Conservation (phyloP, 2,329 filamentous ascomycete species). For the Rhexocercosporidium sp. region DNA sequence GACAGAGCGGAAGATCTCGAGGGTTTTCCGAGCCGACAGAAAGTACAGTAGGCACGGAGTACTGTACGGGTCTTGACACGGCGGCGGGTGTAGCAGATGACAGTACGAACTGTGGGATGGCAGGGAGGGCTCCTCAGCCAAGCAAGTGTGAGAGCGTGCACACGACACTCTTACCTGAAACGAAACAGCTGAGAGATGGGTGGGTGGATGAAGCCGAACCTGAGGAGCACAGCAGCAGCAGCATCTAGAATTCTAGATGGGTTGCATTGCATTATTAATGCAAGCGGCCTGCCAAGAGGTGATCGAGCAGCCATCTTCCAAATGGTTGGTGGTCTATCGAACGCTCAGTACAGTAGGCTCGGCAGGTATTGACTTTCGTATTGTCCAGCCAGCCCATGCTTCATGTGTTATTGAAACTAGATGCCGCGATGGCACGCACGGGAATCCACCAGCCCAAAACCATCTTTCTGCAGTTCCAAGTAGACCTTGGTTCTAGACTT, state of each 20-base stretch:
- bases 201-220: no score
- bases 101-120: constrained; percentile 2
- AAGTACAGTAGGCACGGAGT: no score
- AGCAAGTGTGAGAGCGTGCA: constrained; percentile 5
- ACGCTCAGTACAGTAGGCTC: no score
- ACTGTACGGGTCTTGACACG: not conserved
- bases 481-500: not conserved
- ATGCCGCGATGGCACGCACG: no score
- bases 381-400: not conserved
- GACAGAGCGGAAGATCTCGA: not conserved
- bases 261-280: constrained; percentile 19
- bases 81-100: constrained; percentile 14
- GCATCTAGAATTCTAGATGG: no score
- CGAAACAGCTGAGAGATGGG: constrained; percentile 22
- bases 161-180: constrained; percentile 26
- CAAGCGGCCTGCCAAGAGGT: constrained; percentile 15
- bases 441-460: not conserved
- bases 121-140: not conserved
- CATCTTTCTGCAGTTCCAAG: no score
- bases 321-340: not conserved
- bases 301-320: not conserved
- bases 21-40: not conserved
- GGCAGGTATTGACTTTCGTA: no score
- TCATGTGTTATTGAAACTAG: constrained; percentile 4
- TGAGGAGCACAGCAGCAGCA: constrained; percentile 16